Evolutionary conservation across 306 rosid species (phyloP), one percentile per base, ranked within the genome.

Genomic region (Purshia tridentata): DNA sequence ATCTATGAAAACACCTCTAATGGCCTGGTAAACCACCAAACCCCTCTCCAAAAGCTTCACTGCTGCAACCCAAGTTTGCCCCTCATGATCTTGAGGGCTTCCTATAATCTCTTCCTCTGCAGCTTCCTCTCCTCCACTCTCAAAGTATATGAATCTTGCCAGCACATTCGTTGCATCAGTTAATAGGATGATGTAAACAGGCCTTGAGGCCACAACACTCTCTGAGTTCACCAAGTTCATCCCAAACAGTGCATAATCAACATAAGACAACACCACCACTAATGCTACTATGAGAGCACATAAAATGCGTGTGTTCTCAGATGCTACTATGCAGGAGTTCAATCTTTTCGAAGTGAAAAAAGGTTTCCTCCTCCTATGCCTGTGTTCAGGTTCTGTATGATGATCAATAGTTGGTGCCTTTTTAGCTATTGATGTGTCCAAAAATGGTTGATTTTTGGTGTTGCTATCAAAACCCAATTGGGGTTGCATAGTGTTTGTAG

Each of bases 31-130:
- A 7, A 78, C 84, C 3, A 85, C 96, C 88, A 91, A 83, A 41
- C 96, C 91, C 81, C 97, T 90, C 85, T 93, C 98, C 86, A 93
- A 48, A 37, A 93, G 79, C 81, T 76, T 89, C 0, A 89, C 91
- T 14, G 97, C 98, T 44, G 64, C 74, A 16, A 71, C 80, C 98
- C 97, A 91, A 62, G 67, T 84, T 0, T 73, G 85, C 3, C 78
- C 83, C 20, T 76, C 85, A 66, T 72, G 84, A 5, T 77, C 76
- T 40, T 53, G 72, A 19, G 64, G 39, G 55, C 45, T 67, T 41
- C 13, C 73, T 49, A 14, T 61, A 50, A 75, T 86, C 76, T 70
- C 84, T 41, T 48, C 52, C 14, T 64, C 72, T 57, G 13, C 35
- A 29, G 35, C 77, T 70, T 71, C 89, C 63, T 74, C 79, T 50